Evolutionary conservation across 306 rosid species (phyloP).

Genomic region (Vachellia collinsii): DNA sequence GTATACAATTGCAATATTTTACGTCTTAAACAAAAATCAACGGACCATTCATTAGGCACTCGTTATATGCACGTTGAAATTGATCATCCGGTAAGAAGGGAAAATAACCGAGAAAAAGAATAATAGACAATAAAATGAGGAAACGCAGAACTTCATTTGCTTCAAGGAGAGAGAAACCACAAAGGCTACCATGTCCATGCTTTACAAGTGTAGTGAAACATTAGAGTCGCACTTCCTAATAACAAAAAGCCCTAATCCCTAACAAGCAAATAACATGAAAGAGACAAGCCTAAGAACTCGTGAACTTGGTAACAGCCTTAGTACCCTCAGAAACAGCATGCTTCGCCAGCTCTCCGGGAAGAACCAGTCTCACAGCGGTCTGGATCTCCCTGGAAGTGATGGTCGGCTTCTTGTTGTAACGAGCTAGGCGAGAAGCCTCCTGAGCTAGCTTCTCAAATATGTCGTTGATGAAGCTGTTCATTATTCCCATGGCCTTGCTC

Average conservation of each 20-base stretch:
- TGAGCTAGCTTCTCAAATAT: conserved; percentile 67
- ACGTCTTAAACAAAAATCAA: not conserved
- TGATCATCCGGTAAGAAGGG: not conserved
- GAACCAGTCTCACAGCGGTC: conserved; percentile 59
- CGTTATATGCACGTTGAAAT: not conserved
- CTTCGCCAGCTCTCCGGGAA: conserved; percentile 63
- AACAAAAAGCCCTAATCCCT: not conserved
- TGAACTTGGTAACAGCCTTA: conserved; percentile 66
- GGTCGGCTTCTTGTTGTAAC: conserved; percentile 68
- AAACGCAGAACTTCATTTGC: not conserved
- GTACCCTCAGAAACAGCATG: conserved; percentile 71
- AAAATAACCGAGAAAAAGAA: not conserved
- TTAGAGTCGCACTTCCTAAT: not conserved
- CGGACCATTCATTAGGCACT: too few species aligned
- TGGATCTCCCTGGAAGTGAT: conserved; percentile 67
- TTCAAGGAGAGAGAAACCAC: not conserved
- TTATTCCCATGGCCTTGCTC: conserved; percentile 65
- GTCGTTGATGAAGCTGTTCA: conserved; percentile 67
- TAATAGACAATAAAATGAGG: not conserved
- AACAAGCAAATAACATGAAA: not conserved
- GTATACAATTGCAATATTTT: not conserved
- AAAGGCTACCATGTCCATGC: not conserved
- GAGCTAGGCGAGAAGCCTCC: conserved; percentile 56
- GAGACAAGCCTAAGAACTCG: conserved; percentile 46
- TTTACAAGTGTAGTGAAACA: not conserved